Evolutionary conservation across 371 early-diverging fungal genomes (phyloP).

Genomic region (Fennellomyces sp.): DNA sequence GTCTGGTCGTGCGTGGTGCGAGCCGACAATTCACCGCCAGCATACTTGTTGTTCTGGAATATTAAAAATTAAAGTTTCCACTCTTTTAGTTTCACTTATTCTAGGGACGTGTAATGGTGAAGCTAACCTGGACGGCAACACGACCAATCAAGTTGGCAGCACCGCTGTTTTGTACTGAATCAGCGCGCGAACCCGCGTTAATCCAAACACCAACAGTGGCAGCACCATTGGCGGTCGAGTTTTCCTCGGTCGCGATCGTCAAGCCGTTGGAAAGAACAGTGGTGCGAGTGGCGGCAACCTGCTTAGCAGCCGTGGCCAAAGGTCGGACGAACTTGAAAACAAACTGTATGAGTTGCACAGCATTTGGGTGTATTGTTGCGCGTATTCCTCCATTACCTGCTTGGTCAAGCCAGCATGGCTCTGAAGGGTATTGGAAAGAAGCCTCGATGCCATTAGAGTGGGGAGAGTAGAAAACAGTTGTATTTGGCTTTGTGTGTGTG

Average conservation of each 20-base stretch:
- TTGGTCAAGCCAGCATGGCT: constrained; percentile 20
- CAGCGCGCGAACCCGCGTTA: constrained; percentile 91
- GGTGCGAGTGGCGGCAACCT: constrained; percentile 62
- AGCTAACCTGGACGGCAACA: constrained; percentile 38
- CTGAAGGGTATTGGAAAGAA: constrained; percentile 26
- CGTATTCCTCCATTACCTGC: constrained; percentile 24
- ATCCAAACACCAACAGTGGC: constrained; percentile 97
- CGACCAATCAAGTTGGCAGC: constrained; percentile 13
- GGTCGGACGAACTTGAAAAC: constrained; percentile 21
- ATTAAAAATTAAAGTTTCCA: too few species aligned
- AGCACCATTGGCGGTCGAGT: constrained; percentile 76
- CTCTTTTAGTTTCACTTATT: too few species aligned
- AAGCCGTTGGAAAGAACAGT: constrained; percentile 89
- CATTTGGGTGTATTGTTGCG: not conserved
- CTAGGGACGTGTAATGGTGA: too few species aligned
- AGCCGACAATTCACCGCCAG: constrained; percentile 92
- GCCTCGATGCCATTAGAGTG: constrained; percentile 28
- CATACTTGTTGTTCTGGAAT: constrained; percentile 62
- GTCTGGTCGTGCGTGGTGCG: constrained; percentile 97
- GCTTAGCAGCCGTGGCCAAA: constrained; percentile 24
- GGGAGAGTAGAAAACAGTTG: constrained; percentile 11
- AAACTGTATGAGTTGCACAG: too few species aligned
- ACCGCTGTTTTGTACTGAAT: constrained; percentile 76
- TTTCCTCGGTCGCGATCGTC: constrained; percentile 90
- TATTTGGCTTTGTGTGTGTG: too few species aligned